These are phyloP conservation scores for Diaporthe sp. DNA, from an alignment of 2,329 filamentous ascomycete genomes.

Conservation along the genomic window DNA sequence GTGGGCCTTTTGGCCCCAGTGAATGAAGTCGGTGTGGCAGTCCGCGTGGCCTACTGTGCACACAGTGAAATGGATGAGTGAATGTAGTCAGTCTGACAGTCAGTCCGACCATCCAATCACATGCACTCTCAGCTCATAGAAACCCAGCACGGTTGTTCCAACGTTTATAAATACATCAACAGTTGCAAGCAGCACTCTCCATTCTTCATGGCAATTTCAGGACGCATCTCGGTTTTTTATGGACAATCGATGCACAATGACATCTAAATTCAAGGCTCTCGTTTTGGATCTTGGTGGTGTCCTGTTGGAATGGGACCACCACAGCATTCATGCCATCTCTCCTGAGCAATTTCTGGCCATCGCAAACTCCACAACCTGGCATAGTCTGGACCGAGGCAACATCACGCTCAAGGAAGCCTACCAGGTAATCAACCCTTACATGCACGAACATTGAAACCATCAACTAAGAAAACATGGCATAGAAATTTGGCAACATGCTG, in stretches of 20 bases:
- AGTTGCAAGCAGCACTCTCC: too few species aligned
- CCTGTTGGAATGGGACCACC: neutral
- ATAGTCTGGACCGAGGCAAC: neutral
- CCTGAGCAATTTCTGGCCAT: neutral
- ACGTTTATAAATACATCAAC: too few species aligned
- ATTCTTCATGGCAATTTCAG: neutral
- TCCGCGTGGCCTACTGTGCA: too few species aligned
- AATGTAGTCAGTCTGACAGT: too few species aligned
- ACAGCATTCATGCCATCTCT: neutral
- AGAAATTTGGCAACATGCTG: neutral
- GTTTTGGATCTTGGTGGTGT: neutral
- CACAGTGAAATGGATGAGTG: too few species aligned
- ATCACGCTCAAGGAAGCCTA: neutral
- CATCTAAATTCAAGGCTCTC: neutral
- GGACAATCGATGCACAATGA: neutral
- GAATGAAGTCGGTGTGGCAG: too few species aligned
- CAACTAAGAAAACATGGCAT: neutral
- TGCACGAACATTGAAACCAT: neutral
- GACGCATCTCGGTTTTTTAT: neutral
- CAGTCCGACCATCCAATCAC: too few species aligned
- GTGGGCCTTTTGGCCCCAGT: too few species aligned
- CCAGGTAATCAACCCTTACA: neutral
- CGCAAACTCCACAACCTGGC: neutral
- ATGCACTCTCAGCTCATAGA: too few species aligned
- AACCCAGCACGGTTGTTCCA: too few species aligned